Evolutionary conservation across 2,329 filamentous ascomycete species (phyloP), one percentile per base, ranked within the genome.

Genomic region (Venturia pyrina): DNA sequence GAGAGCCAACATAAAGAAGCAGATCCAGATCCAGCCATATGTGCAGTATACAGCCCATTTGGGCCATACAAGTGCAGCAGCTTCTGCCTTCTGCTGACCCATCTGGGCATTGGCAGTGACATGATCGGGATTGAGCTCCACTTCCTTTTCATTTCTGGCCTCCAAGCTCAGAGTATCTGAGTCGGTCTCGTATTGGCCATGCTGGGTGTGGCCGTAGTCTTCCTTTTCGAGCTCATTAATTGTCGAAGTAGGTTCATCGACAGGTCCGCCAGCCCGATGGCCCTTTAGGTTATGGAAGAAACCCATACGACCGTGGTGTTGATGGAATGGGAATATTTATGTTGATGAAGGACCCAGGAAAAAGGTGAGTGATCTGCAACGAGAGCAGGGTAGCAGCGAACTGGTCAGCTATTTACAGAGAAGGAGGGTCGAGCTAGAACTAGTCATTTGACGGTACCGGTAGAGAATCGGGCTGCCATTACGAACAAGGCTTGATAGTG

Each of bases 1-100:
- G 66, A 76, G 72, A 6, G 74, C 74, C 11, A 75, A 69, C 71
- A 75, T 74, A 69, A 76, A 75, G 68, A 74, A 75, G 63, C 70
- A 72, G 3, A 76, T 64, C 72, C 74, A 76, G 62, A 76, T 75
- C 73, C 73, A 74, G 64, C 37, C 62, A 24, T 64, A 64, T 5
- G 70, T 71, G 19, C 65, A 46, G 61, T 69, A 69, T 44, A 73
- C 62, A 11, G 70, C 69, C 21, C 64, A 66, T 69, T 72, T 73
- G 59, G 68, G 68, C 72, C 72, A 74, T 8, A 73, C 72, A 32
- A 73, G 69, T 3, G 72, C 71, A 40, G 70, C 70, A 41, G 72
- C 72, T 65, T 74, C 72, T 19, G 71, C 71, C 66, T 74, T 74
- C 66, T 74, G 68, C 6, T 72, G 69, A 69, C 72, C 72, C 40